These are phyloP conservation scores for Puccinia polysora DNA, from an alignment of 1,284 basidiomycete species.

Conservation along the genomic window DNA sequence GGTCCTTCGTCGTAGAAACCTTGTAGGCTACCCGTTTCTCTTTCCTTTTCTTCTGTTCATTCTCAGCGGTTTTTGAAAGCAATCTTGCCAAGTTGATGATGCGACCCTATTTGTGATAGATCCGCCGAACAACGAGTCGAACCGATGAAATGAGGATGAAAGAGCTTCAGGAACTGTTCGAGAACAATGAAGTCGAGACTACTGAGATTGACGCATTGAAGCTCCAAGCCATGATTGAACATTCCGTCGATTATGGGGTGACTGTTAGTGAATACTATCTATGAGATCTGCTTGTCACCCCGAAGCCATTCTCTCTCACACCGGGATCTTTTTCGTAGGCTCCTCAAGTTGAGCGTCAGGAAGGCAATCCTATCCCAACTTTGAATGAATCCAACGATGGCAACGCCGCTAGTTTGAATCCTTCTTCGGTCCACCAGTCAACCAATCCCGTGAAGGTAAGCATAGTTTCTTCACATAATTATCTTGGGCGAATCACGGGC, in stretches of 20 bases:
- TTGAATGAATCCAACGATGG: background rate
- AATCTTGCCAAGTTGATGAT: background rate
- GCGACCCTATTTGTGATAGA: background rate
- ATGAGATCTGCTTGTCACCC: background rate
- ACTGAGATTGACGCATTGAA: constrained; percentile 23
- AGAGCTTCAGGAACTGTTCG: background rate
- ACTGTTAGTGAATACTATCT: background rate
- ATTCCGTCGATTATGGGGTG: background rate
- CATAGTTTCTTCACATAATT: background rate
- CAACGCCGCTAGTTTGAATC: background rate
- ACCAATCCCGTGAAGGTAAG: background rate
- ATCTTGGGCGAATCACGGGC: background rate
- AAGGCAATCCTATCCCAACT: background rate
- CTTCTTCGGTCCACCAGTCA: background rate
- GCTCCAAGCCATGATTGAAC: constrained; percentile 10
- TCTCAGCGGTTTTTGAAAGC: background rate
- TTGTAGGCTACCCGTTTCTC: too few relatives aligned
- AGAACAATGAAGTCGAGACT: background rate
- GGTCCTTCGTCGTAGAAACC: too few relatives aligned
- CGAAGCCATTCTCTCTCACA: background rate
- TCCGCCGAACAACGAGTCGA: constrained; percentile 9
- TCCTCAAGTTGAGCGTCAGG: background rate
- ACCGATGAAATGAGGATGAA: constrained; percentile 17
- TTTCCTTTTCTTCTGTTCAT: background rate
- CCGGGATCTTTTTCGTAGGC: constrained; percentile 5